A percentile compares a stretch with the other conserved stretches of the same genome.
These are phyloP conservation scores for Steccherinum ochraceum DNA, from an alignment of 768 basidiomycete species.

Conservation along the genomic window DNA sequence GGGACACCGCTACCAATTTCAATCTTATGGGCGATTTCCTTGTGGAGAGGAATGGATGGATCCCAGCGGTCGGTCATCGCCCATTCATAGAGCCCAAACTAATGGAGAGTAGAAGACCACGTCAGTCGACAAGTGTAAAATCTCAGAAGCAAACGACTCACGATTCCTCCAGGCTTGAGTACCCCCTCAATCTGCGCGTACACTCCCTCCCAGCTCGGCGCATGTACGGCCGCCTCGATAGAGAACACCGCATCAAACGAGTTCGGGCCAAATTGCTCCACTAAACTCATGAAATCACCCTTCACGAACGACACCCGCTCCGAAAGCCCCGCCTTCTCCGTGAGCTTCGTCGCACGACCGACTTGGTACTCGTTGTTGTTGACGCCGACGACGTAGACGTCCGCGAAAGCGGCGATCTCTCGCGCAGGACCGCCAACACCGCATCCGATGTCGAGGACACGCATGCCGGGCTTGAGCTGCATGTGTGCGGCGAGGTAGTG, in stretches of 20 bases:
- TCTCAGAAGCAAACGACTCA: slow-evolving; percentile 36
- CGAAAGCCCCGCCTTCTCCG: slow-evolving; percentile 66
- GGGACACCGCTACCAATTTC: slow-evolving; percentile 97
- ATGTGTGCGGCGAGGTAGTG: slow-evolving; percentile 93
- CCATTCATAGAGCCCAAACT: slow-evolving; percentile 99
- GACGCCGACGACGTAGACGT: slow-evolving; percentile 76
- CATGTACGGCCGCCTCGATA: slow-evolving; percentile 96
- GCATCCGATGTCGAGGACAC: slow-evolving; percentile 96
- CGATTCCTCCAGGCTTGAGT: slow-evolving; percentile 92
- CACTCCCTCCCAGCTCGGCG: slow-evolving; percentile 92
- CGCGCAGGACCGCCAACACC: slow-evolving; percentile 97
- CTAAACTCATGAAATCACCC: slow-evolving; percentile 96
- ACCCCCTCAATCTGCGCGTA: slow-evolving; percentile 91
- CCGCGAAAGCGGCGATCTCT: slow-evolving; percentile 89
- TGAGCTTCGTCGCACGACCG: slow-evolving; percentile 75
- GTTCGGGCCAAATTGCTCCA: slow-evolving; percentile 86
- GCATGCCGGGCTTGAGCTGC: slow-evolving; percentile 82
- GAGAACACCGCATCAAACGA: slow-evolving; percentile 97
- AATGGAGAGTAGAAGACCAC: too few species aligned
- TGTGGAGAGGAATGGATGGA: slow-evolving; percentile 78
- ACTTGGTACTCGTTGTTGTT: slow-evolving; percentile 98
- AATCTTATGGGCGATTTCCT: slow-evolving; percentile 83
- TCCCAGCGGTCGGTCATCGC: slow-evolving; percentile 97
- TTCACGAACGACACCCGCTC: slow-evolving; percentile 77
- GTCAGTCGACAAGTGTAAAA: neutral